These are phyloP conservation scores for Cetraspora pellucida DNA, from an alignment of 192 early-diverging fungal species.

Conservation along the genomic window DNA sequence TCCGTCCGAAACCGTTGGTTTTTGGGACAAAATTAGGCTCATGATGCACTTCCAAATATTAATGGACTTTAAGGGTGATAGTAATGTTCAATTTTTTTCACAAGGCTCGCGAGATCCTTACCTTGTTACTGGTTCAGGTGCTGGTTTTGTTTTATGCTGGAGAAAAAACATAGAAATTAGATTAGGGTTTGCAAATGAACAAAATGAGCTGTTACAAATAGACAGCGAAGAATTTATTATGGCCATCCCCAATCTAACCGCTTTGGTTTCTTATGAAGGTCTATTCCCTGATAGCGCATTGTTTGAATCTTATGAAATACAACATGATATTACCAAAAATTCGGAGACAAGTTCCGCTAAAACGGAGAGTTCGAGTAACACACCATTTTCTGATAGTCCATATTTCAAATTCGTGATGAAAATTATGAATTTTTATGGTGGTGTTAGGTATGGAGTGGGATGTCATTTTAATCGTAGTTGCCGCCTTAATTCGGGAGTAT, in stretches of 20 bases:
- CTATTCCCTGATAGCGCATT: slow-evolving; percentile 19
- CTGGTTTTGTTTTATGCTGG: slow-evolving; percentile 46
- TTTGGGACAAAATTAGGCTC: slow-evolving; percentile 51
- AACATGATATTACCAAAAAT: neutral
- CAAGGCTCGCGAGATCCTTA: slow-evolving; percentile 51
- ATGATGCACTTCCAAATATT: slow-evolving; percentile 46
- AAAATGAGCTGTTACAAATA: slow-evolving; percentile 48
- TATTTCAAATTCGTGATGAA: slow-evolving; percentile 29
- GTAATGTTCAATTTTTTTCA: slow-evolving; percentile 42
- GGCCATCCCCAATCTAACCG: slow-evolving; percentile 47
- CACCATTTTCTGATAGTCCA: neutral
- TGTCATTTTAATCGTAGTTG: slow-evolving; percentile 46
- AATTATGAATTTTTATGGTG: slow-evolving; percentile 43
- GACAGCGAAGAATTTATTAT: slow-evolving; percentile 44
- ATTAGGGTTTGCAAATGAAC: slow-evolving; percentile 43
- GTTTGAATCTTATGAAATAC: slow-evolving; percentile 24
- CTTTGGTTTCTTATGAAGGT: slow-evolving; percentile 31
- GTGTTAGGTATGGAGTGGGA: slow-evolving; percentile 49
- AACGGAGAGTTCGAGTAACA: slow-evolving; percentile 6
- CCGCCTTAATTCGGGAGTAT: neutral
- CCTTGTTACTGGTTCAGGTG: slow-evolving; percentile 39
- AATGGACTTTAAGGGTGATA: slow-evolving; percentile 40
- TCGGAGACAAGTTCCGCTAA: neutral
- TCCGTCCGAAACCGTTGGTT: slow-evolving; percentile 43
- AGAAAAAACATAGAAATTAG: slow-evolving; percentile 39